Evolutionary conservation across 2,329 filamentous ascomycete genomes (phyloP).

Genomic region (Hypoxylon sp.): DNA sequence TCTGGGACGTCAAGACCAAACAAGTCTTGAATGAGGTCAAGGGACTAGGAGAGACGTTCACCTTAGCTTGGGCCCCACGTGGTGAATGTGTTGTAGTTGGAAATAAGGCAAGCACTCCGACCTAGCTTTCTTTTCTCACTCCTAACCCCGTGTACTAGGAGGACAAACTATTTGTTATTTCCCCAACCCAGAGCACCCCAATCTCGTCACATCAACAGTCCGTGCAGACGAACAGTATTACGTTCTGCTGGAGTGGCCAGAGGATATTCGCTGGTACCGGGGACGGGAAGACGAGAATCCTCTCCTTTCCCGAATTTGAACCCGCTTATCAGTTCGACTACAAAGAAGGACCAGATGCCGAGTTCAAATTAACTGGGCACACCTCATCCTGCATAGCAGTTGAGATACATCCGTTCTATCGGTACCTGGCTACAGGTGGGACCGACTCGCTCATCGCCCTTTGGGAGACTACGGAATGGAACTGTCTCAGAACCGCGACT

Average conservation of each 20-base stretch:
- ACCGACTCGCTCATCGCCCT: constrained; percentile 82
- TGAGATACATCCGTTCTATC: constrained; percentile 78
- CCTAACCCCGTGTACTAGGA: constrained; percentile 60
- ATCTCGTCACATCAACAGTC: constrained; percentile 73
- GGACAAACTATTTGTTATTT: constrained; percentile 74
- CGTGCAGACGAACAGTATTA: constrained; percentile 78
- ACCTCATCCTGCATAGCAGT: constrained; percentile 79
- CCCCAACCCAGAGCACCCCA: constrained; percentile 70
- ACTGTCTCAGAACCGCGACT: constrained; percentile 79
- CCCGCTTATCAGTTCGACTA: constrained; percentile 67
- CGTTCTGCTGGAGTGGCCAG: constrained; percentile 80
- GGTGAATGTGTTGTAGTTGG: constrained; percentile 79
- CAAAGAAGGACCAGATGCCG: constrained; percentile 60
- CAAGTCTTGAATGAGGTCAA: constrained; percentile 78
- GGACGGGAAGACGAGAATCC: constrained; percentile 78
- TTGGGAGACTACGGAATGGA: constrained; percentile 85
- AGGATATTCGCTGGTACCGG: constrained; percentile 80
- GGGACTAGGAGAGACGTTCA: constrained; percentile 76
- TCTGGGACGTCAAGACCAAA: constrained; percentile 86
- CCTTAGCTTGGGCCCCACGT: constrained; percentile 80
- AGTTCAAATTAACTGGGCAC: constrained; percentile 78
- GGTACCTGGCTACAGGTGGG: constrained; percentile 81
- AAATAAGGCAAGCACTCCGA: constrained; percentile 70
- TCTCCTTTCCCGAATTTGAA: constrained; percentile 76
- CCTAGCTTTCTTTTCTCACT: not conserved